Evolutionary conservation across 192 early-diverging fungal species (phyloP).

Genomic region (Phycomyces blakesleeanus): DNA sequence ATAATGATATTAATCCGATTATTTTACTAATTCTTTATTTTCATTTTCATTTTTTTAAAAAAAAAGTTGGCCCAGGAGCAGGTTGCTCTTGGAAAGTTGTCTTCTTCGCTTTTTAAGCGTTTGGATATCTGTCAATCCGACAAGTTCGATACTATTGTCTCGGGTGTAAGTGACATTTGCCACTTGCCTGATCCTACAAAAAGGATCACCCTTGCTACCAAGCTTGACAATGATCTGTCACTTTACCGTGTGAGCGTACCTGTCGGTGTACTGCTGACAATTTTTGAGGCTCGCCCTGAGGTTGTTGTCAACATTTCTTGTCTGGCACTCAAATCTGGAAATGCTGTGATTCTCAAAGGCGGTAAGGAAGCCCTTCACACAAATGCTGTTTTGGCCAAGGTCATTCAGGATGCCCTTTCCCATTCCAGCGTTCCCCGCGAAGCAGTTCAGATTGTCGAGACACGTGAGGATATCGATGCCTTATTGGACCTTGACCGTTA

Average conservation of each 20-base stretch:
- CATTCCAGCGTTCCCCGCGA: constrained; percentile 53
- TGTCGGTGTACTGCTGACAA: constrained; percentile 93
- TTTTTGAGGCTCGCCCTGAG: constrained; percentile 98
- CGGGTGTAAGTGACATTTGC: constrained; percentile 88
- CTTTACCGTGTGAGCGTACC: constrained; percentile 90
- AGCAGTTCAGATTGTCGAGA: constrained; percentile 85
- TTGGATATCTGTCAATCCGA: constrained; percentile 81
- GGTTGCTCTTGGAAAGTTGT: constrained; percentile 71
- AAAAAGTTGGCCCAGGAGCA: constrained; percentile 59
- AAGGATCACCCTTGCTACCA: constrained; percentile 70
- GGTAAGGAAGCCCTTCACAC: constrained; percentile 88
- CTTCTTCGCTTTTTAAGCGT: constrained; percentile 77
- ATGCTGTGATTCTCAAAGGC: constrained; percentile 97
- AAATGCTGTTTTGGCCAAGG: constrained; percentile 69
- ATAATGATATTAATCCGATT: too few relatives aligned
- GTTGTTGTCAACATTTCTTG: constrained; percentile 97
- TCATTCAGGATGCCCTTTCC: constrained; percentile 76
- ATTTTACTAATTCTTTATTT: too few relatives aligned
- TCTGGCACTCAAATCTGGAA: constrained; percentile 93
- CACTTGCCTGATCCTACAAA: constrained; percentile 81
- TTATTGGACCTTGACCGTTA: constrained; percentile 86
- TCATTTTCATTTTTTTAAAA: neutral
- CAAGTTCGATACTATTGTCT: constrained; percentile 83
- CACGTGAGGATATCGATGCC: constrained; percentile 82
- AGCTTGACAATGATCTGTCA: constrained; percentile 80